A percentile compares a stretch with the other conserved stretches of the same genome.
These are phyloP conservation scores for Acacia crassicarpa DNA, from an alignment of 306 rosid species.

Conservation along the genomic window DNA sequence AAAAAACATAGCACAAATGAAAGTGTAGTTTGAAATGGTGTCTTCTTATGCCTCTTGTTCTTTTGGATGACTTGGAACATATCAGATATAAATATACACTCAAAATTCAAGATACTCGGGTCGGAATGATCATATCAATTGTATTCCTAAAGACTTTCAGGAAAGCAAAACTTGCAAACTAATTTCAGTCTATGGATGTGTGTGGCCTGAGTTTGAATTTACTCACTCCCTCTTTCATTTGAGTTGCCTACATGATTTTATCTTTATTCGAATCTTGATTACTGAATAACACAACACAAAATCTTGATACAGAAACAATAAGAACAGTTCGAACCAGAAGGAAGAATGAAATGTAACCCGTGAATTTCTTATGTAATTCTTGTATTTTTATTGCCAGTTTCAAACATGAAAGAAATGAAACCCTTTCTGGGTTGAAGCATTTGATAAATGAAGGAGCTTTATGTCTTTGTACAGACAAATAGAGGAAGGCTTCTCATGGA, in stretches of 20 bases:
- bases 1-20: neutral
- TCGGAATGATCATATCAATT: neutral
- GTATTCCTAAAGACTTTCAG: neutral
- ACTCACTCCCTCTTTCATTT: neutral
- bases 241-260: neutral
- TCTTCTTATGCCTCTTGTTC: neutral
- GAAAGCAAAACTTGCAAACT: neutral
- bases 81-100: neutral
- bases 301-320: constrained; percentile 20
- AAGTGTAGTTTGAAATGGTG: neutral
- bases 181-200: neutral
- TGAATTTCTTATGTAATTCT: neutral
- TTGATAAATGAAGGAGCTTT: neutral
- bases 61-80: neutral
- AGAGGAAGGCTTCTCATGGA: constrained; percentile 8
- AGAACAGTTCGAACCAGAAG: constrained; percentile 16
- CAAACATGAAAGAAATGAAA: neutral
- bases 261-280: neutral
- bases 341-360: constrained; percentile 21
- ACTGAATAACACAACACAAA: neutral
- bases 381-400: neutral
- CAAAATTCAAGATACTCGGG: neutral
- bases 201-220: neutral
- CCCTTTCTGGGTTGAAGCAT: neutral
- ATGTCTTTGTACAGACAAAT: constrained; percentile 26